Evolutionary conservation across 2,329 filamentous ascomycete species (phyloP).

Genomic region (Fusarium temperatum): DNA sequence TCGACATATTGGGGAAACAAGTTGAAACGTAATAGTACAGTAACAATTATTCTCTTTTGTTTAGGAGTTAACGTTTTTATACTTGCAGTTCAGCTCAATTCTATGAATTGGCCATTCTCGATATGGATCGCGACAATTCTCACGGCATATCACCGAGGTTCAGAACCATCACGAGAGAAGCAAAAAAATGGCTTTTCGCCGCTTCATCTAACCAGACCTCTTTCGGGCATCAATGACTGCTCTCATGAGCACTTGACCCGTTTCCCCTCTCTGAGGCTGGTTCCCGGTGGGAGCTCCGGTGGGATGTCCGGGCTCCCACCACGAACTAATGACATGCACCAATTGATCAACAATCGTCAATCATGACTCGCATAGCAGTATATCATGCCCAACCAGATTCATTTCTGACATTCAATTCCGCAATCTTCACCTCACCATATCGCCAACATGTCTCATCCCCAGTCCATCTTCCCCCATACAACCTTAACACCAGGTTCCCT

Average conservation of each 20-base stretch:
- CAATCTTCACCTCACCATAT: rapidly evolving
- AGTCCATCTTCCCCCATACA: conserved; percentile 16
- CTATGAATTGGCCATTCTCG: rapidly evolving
- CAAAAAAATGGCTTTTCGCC: not conserved
- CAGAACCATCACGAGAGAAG: too few species aligned
- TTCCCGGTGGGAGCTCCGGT: conserved; percentile 4
- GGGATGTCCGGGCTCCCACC: conserved; percentile 1
- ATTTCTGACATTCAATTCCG: rapidly evolving
- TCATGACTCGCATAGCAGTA: not conserved
- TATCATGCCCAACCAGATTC: rapidly evolving
- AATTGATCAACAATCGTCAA: not conserved
- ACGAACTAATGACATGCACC: not conserved
- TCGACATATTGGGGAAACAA: rapidly evolving
- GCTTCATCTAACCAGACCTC: not conserved
- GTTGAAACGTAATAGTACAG: not conserved
- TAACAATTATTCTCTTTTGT: not conserved
- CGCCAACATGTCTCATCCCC: conserved; percentile 23
- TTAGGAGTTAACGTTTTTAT: too few species aligned
- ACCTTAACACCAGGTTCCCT: not conserved
- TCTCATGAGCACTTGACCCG: not conserved
- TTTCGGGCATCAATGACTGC: not conserved
- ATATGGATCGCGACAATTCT: too few species aligned
- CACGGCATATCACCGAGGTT: too few species aligned
- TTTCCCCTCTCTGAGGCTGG: not conserved
- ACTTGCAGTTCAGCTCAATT: rapidly evolving